Evolutionary conservation across 257 asterid genomes (phyloP).

Genomic region (Petunia secreta): DNA sequence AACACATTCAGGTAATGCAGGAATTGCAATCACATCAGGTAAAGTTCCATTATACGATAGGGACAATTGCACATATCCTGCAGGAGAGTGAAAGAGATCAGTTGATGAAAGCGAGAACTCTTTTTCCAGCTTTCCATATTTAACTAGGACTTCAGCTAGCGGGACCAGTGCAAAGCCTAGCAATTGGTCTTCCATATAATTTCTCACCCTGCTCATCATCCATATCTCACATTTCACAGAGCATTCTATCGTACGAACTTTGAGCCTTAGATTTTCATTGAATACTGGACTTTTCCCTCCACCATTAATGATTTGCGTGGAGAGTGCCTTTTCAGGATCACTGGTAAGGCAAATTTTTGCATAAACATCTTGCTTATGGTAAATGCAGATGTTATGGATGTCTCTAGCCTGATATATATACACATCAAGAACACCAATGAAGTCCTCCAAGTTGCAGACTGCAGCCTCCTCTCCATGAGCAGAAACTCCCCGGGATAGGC

Average conservation of each 20-base stretch:
- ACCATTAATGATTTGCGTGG: conserved; percentile 84
- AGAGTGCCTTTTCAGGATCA: conserved; percentile 74
- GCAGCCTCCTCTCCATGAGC: conserved; percentile 44
- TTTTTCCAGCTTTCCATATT: conserved; percentile 71
- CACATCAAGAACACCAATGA: conserved; percentile 75
- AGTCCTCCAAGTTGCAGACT: conserved; percentile 41
- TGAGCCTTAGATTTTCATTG: conserved; percentile 66
- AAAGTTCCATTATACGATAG: conserved; percentile 62
- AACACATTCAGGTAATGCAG: conserved; percentile 47
- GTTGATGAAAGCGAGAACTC: conserved; percentile 92
- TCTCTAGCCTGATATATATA: conserved; percentile 86
- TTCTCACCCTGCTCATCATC: conserved; percentile 96
- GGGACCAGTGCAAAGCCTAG: conserved; percentile 94
- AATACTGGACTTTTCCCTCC: conserved; percentile 93
- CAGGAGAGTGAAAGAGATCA: conserved; percentile 98
- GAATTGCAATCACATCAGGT: conserved; percentile 75
- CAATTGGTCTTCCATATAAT: conserved; percentile 91
- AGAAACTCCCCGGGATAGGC: conserved; percentile 39
- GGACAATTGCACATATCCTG: conserved; percentile 87
- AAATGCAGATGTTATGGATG: conserved; percentile 94
- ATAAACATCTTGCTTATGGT: conserved; percentile 92
- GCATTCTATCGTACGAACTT: conserved; percentile 61
- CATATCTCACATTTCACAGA: conserved; percentile 92
- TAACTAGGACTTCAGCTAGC: conserved; percentile 65
- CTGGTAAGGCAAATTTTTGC: conserved; percentile 85